A percentile compares a stretch with the other conserved stretches of the same genome.
phyloP scores from a whole-genome alignment of 2,329 filamentous ascomycete species.

The Microcera coccophila region DNA sequence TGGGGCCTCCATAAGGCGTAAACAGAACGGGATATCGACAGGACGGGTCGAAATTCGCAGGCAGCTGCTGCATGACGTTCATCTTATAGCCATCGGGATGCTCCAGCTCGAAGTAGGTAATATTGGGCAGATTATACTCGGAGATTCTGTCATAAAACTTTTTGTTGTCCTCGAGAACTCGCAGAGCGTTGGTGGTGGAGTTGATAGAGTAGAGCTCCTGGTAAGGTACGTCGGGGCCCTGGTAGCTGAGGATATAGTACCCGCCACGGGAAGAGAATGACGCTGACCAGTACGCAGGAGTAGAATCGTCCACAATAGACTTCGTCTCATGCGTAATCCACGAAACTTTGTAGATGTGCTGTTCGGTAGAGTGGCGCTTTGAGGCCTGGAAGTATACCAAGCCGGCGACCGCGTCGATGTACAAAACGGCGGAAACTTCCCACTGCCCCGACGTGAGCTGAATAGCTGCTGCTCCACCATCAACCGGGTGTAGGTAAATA shows the following conservation, averaged over 20 bases:
- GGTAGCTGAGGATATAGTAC: conserved; percentile 64
- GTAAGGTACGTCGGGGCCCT: conserved; percentile 64
- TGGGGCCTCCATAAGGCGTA: conserved; percentile 65
- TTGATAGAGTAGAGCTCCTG: conserved; percentile 62
- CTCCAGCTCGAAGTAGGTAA: conserved; percentile 59
- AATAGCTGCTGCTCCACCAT: conserved; percentile 50
- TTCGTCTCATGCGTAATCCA: conserved; percentile 52
- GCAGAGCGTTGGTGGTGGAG: conserved; percentile 48
- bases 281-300: conserved; percentile 58
- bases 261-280: conserved; percentile 60
- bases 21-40: conserved; percentile 66
- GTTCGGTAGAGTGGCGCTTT: conserved; percentile 61
- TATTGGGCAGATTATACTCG: conserved; percentile 59
- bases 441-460: conserved; percentile 62
- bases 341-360: conserved; percentile 64
- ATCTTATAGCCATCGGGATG: conserved; percentile 59
- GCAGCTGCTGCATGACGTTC: conserved; percentile 63
- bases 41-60: conserved; percentile 57
- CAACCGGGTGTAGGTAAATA: conserved; percentile 59
- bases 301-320: conserved; percentile 57
- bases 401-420: conserved; percentile 53
- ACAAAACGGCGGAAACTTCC: conserved; percentile 59
- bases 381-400: conserved; percentile 64
- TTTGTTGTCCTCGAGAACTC: conserved; percentile 59
- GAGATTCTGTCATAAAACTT: conserved; percentile 51